phyloP scores from a whole-genome alignment of 169 alveolate genomes.

The Perkinsus chesapeaki region DNA sequence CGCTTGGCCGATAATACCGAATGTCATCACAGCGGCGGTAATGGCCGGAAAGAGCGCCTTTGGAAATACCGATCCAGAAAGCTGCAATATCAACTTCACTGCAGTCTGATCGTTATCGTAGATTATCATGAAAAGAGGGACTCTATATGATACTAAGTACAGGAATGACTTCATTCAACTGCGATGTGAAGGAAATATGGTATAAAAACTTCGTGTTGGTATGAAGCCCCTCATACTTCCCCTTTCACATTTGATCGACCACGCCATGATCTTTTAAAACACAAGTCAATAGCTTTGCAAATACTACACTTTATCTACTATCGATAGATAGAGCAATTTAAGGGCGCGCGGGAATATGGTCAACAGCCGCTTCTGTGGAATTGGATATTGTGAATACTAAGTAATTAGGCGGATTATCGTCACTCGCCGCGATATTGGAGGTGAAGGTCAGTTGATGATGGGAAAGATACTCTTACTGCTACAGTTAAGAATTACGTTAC shows the following conservation, averaged over 20 bases:
- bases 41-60: background rate
- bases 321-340: no score
- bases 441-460: background rate
- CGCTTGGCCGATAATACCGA: background rate
- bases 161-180: no score
- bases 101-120: background rate
- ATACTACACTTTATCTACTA: background rate
- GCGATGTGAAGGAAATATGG: no score
- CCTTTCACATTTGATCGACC: no score
- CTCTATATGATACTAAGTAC: no score
- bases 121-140: background rate
- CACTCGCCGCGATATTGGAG: background rate
- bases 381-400: background rate
- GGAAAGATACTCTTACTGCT: background rate
- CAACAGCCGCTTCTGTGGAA: background rate
- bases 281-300: background rate
- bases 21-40: background rate
- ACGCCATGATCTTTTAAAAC: no score
- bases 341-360: background rate
- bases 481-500: background rate
- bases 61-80: background rate
- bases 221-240: no score
- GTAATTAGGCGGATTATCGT: background rate
- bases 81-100: background rate
- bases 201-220: no score